Conservation (phyloP, 805 yeast species). For the Ogataea pignaliae region DNA sequence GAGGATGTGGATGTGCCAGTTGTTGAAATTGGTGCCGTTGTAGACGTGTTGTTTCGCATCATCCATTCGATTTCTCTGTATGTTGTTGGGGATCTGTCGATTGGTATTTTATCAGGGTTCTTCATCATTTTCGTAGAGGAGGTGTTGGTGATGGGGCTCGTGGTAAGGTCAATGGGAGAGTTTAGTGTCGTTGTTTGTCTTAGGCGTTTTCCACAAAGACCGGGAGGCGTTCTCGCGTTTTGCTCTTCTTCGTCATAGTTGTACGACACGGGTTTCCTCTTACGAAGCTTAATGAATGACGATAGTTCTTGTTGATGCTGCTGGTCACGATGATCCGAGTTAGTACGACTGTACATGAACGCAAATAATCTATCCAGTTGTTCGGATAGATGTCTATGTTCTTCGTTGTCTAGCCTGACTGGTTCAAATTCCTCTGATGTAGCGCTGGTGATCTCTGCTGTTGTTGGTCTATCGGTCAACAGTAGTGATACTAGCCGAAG, state of each 20-base stretch:
- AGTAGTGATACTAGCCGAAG: no score
- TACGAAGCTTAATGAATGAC: no score
- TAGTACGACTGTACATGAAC: no score
- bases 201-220: not conserved
- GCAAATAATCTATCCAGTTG: no score
- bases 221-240: not conserved
- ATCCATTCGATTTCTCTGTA: not conserved
- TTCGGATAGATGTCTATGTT: no score
- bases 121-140: not conserved
- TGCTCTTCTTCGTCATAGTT: not conserved
- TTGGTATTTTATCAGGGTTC: not conserved
- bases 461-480: no score
- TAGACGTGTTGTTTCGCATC: not conserved
- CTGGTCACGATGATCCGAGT: no score
- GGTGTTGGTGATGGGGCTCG: not conserved
- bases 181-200: not conserved
- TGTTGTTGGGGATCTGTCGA: not conserved
- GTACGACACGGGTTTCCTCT: no score
- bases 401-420: no score
- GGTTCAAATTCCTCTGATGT: no score
- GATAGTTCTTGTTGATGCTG: no score
- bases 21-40: not conserved
- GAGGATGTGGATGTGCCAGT: not conserved
- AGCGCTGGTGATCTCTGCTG: no score
- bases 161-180: not conserved